A percentile compares a stretch with the other conserved stretches of the same genome.
These are phyloP conservation scores for Crithidia fasciculata DNA, from an alignment of 208 protist species.

Conservation along the genomic window DNA sequence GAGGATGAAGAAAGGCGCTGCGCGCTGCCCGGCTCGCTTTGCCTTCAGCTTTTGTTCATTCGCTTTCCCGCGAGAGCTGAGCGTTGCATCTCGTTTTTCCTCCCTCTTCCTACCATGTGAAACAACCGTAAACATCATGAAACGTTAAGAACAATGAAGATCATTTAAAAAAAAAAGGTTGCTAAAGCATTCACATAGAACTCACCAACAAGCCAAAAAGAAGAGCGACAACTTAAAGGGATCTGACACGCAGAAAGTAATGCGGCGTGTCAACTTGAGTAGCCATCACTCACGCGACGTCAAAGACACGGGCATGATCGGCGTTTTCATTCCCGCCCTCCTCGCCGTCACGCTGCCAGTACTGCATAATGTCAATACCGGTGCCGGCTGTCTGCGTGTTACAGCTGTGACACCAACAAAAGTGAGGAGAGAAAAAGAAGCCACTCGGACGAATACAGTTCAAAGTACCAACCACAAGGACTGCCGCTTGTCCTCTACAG, in stretches of 20 bases:
- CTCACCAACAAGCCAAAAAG: background rate
- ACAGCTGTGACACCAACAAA: constrained; percentile 11
- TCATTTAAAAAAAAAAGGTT: background rate
- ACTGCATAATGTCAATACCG: constrained; percentile 18
- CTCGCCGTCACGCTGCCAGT: background rate
- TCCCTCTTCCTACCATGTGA: background rate
- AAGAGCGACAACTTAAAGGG: background rate
- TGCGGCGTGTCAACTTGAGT: background rate
- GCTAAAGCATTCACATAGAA: background rate
- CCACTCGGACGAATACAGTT: too few species aligned
- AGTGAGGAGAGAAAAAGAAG: constrained; percentile 15
- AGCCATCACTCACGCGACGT: background rate
- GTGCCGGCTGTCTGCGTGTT: background rate
- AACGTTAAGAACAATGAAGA: background rate
- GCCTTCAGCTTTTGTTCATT: too few species aligned
- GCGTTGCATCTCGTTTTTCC: too few species aligned
- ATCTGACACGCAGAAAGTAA: constrained; percentile 2
- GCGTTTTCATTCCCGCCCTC: too few species aligned
- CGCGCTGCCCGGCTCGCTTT: too few species aligned
- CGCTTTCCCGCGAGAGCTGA: too few species aligned
- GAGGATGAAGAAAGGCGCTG: too few species aligned
- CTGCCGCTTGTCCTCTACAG: too few species aligned
- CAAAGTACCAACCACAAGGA: too few species aligned
- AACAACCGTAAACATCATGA: too few species aligned
- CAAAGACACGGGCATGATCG: background rate